These are phyloP conservation scores for Capsicum chinense DNA, from an alignment of 257 asterid species.

Conservation along the genomic window DNA sequence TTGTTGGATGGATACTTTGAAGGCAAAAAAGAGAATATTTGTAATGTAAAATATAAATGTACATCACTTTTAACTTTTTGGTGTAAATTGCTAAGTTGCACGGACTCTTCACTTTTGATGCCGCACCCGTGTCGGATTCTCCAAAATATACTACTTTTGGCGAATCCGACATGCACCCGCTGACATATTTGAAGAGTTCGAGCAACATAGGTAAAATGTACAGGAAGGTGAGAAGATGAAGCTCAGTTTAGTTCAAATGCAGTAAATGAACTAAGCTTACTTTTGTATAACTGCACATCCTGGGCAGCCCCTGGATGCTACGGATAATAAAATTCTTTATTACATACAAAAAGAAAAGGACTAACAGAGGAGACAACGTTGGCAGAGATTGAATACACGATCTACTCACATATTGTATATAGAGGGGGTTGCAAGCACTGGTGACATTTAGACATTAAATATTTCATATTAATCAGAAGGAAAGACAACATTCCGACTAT, in stretches of 20 bases:
- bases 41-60: neutral
- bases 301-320: neutral
- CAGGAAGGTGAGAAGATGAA: constrained; percentile 10
- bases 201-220: neutral
- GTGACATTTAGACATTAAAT: neutral
- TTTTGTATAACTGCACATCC: constrained; percentile 12
- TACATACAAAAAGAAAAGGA: neutral
- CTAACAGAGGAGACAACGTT: neutral
- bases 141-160: no score
- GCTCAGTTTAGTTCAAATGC: neutral
- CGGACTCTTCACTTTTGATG: no score
- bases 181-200: no score
- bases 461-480: neutral
- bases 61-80: neutral
- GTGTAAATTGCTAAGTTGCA: neutral
- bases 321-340: neutral
- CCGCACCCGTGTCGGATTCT: no score
- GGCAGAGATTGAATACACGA: neutral
- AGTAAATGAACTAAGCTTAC: neutral
- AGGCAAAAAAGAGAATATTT: neutral
- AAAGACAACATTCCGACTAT: neutral
- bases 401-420: neutral
- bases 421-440: neutral
- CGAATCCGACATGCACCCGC: no score
- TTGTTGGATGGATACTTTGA: constrained; percentile 6